Percentiles rank a stretch among this genome's conserved stretches.
Conservation (phyloP, 805 yeast species). For the Saccharomycopsis fermentans region DNA sequence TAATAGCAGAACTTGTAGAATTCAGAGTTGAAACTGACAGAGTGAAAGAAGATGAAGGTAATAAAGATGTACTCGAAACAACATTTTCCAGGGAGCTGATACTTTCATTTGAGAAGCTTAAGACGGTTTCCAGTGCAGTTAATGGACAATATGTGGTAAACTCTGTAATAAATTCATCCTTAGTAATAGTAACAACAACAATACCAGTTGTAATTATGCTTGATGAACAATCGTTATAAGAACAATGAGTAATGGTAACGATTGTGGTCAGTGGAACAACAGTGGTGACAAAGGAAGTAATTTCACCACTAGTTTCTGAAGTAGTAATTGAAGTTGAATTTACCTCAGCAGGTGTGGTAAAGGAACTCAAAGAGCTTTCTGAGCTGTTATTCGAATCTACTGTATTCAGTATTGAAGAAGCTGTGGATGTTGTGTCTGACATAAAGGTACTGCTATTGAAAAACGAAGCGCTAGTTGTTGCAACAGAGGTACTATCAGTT, state of each 20-base stretch:
- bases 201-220: constrained; percentile 23
- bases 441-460: background rate
- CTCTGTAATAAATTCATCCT: constrained; percentile 21
- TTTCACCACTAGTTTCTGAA: background rate
- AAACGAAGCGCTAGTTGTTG: too few relatives aligned
- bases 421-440: background rate
- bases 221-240: constrained; percentile 19
- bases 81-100: background rate
- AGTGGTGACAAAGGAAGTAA: background rate
- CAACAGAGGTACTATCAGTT: background rate
- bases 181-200: constrained; percentile 21
- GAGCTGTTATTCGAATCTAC: background rate
- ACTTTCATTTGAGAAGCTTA: background rate
- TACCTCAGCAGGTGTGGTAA: background rate
- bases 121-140: constrained; percentile 11
- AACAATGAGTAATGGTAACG: constrained; percentile 23
- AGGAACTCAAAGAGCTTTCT: background rate
- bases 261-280: constrained; percentile 22
- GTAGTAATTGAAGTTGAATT: background rate
- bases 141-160: constrained; percentile 24
- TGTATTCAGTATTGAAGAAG: background rate
- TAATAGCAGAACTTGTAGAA: background rate
- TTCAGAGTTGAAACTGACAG: background rate
- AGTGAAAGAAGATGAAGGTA: background rate
- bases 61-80: background rate